A percentile compares a stretch with the other conserved stretches of the same genome.
phyloP scores from a whole-genome alignment of 495 filamentous ascomycete genomes.

The Penicillium canariense region DNA sequence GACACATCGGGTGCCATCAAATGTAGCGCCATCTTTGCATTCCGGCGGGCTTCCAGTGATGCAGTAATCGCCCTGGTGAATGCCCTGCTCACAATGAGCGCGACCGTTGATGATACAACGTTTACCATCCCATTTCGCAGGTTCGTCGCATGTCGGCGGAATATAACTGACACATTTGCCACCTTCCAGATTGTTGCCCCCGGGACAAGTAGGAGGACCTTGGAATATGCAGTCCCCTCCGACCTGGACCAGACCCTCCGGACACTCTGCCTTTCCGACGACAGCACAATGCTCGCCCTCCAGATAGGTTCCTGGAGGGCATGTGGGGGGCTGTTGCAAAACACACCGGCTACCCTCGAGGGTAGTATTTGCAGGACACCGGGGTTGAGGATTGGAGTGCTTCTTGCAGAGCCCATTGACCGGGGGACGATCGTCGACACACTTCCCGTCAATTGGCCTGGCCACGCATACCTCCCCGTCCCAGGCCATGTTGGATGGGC shows the following conservation, averaged over 20 bases:
- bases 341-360: neutral
- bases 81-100: neutral
- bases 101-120: neutral
- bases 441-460: neutral
- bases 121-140: neutral
- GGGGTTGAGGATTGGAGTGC: neutral
- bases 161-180: neutral
- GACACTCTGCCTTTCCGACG: neutral
- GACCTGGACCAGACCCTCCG: neutral
- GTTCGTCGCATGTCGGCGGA: neutral
- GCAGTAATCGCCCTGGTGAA: neutral
- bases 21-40: neutral
- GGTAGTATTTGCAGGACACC: neutral
- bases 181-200: neutral
- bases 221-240: neutral
- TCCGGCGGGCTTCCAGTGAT: neutral
- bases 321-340: neutral
- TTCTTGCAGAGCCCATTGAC: neutral
- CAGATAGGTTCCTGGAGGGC: neutral
- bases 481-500: neutral
- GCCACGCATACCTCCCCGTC: neutral
- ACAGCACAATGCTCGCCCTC: neutral
- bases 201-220: neutral
- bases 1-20: neutral
- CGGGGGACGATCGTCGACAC: neutral